These are phyloP conservation scores for Handroanthus guayacan DNA, from an alignment of 257 asterid species.

Conservation along the genomic window DNA sequence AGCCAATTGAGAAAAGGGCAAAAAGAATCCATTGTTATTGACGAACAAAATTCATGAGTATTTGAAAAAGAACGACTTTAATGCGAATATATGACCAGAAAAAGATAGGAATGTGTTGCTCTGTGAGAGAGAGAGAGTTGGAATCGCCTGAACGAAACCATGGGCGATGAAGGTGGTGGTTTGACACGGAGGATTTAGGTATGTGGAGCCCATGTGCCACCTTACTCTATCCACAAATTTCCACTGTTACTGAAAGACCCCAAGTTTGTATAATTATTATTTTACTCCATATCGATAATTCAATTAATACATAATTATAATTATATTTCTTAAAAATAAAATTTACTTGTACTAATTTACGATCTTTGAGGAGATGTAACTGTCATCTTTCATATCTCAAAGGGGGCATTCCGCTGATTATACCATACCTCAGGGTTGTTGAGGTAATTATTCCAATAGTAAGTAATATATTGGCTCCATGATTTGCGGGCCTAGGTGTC, in stretches of 20 bases:
- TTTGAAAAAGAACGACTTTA: background rate
- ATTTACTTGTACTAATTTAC: no score
- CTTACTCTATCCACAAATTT: slow-evolving; percentile 37
- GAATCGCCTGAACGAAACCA: slow-evolving; percentile 38
- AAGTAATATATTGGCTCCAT: background rate
- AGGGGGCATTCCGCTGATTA: no score
- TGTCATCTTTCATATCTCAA: no score
- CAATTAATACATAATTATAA: no score
- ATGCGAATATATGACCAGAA: background rate
- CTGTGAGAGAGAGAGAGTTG: slow-evolving; percentile 11
- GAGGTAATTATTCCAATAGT: no score
- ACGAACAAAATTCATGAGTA: slow-evolving; percentile 8
- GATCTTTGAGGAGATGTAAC: no score
- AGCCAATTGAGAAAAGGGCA: background rate
- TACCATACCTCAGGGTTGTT: no score
- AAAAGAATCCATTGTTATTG: background rate
- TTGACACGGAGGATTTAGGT: slow-evolving; percentile 41
- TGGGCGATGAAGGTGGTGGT: slow-evolving; percentile 61
- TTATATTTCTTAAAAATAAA: no score
- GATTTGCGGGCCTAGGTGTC: slow-evolving; percentile 11
- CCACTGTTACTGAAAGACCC: background rate
- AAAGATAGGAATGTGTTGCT: background rate
- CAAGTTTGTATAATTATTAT: no score
- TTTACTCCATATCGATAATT: no score
- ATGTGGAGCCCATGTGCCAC: slow-evolving; percentile 44